Evolutionary conservation across 2,329 filamentous ascomycete genomes (phyloP), one percentile per base, ranked within the genome.

Genomic region (Penicillium occitanis): DNA sequence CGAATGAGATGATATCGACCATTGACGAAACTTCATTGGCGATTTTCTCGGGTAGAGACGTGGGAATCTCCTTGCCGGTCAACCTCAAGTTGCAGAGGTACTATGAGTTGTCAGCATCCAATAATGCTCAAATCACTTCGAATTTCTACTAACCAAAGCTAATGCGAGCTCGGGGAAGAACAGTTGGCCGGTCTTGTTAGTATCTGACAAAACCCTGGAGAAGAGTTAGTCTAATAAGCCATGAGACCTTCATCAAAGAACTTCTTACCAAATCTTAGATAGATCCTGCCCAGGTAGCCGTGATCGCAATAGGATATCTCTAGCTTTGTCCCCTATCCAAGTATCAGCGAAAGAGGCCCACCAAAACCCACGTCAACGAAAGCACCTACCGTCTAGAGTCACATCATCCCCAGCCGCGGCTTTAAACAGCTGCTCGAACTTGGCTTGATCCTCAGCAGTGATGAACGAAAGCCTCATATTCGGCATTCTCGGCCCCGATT

Each of bases 1-100:
- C 92, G 76, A 99, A 99, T 67, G 93, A 97, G 75, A 99, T 99
- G 65, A 99, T 99, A 75, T 99, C 95, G 48, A 99, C 95, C 93
- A 99, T 98, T 79, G 95, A 97, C 3, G 94, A 98, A 19, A 99
- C 95, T 78, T 99, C 95, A 73, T 99, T 99, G 81, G 89, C 91
- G 70, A 99, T 89, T 67, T 88, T 90, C 37, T 97, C 93, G 0
- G 95, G 95, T 10, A 99, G 84, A 5, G 76, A 78, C 1, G 84
- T 75, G 0, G 95, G 95, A 28, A 99, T 79, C 0, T 89, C 83
- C 79, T 96, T 97, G 67, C 93, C 92, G 0, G 92, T 95, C 66
- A 98, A 84, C 77, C 90, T 95, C 71, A 99, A 76, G 75, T 98
- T 99, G 84, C 95, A 99, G 37, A 99, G 87, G 73, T 99, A 99